These are phyloP conservation scores for Lophiostoma macrostomum DNA, from an alignment of 495 filamentous ascomycete species.

Conservation along the genomic window DNA sequence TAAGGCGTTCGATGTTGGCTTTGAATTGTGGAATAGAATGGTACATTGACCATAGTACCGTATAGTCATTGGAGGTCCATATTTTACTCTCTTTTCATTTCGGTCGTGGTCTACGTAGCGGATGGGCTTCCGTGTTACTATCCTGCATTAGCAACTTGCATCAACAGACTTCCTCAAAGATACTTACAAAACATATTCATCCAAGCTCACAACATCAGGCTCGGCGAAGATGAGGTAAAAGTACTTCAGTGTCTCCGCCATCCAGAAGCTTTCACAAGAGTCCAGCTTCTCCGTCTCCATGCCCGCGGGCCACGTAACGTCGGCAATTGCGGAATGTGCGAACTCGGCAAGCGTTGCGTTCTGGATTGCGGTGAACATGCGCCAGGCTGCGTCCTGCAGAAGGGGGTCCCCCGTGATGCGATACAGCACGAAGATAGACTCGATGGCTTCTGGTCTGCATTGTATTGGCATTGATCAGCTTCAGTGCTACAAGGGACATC, in stretches of 20 bases:
- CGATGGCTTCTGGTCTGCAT: conserved; percentile 47
- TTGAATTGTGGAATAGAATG: too few relatives aligned
- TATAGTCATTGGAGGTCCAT: too few relatives aligned
- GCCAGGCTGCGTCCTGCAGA: conserved; percentile 68
- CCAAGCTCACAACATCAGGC: conserved; percentile 23
- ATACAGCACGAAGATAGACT: conserved; percentile 68
- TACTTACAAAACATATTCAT: conserved; percentile 31
- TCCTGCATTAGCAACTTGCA: neutral
- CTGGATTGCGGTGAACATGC: conserved; percentile 67
- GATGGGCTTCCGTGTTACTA: conserved; percentile 30
- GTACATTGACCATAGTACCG: too few relatives aligned
- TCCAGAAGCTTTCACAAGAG: conserved; percentile 27
- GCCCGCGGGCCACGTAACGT: conserved; percentile 47
- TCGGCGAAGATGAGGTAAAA: conserved; percentile 27
- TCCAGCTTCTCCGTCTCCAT: conserved; percentile 23
- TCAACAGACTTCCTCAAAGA: neutral
- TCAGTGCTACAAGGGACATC: too few relatives aligned
- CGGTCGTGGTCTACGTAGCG: conserved; percentile 18
- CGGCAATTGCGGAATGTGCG: conserved; percentile 57
- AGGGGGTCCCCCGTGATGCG: conserved; percentile 67
- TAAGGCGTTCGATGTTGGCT: too few relatives aligned
- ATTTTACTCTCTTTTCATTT: too few relatives aligned
- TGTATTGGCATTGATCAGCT: too few relatives aligned
- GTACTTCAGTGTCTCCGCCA: conserved; percentile 30
- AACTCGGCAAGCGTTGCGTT: conserved; percentile 57